Conservation (phyloP, 768 basidiomycete genomes). For the Rubroboletus satanas region DNA sequence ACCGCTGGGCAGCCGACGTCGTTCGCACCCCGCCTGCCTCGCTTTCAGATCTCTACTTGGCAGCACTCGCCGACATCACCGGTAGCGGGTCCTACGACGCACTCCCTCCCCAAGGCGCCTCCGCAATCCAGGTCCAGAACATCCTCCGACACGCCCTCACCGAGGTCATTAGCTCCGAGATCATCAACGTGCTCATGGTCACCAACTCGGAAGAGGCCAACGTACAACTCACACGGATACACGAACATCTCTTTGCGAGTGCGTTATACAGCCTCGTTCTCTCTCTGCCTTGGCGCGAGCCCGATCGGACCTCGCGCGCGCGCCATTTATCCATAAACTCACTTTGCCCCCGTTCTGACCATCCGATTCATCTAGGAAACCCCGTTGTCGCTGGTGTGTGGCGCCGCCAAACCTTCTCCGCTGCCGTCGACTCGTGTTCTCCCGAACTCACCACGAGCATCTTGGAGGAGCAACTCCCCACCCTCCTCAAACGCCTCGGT, state of each 20-base stretch:
- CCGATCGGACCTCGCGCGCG: background rate
- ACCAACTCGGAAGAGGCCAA: slow-evolving; percentile 86
- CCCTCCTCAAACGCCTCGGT: slow-evolving; percentile 52
- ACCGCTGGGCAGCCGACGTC: slow-evolving; percentile 82
- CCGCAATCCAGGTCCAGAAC: slow-evolving; percentile 73
- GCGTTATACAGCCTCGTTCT: slow-evolving; percentile 30
- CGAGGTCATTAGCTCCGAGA: slow-evolving; percentile 67
- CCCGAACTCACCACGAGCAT: slow-evolving; percentile 66
- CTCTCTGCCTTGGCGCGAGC: background rate
- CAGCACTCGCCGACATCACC: slow-evolving; percentile 57
- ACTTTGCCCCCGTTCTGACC: background rate
- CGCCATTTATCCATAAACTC: background rate
- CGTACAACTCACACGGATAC: slow-evolving; percentile 77
- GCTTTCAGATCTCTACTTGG: slow-evolving; percentile 51
- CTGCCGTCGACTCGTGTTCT: slow-evolving; percentile 74
- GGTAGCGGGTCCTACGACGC: slow-evolving; percentile 40
- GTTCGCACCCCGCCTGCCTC: slow-evolving; percentile 54
- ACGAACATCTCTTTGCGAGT: slow-evolving; percentile 86
- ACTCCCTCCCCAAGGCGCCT: slow-evolving; percentile 38
- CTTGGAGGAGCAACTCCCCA: slow-evolving; percentile 67
- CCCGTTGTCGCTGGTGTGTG: slow-evolving; percentile 87
- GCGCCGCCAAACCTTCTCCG: slow-evolving; percentile 87
- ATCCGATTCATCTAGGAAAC: slow-evolving; percentile 51
- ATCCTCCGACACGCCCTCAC: slow-evolving; percentile 78
- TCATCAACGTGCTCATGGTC: slow-evolving; percentile 82